Evolutionary conservation across 2,329 filamentous ascomycete species (phyloP), one percentile per base, ranked within the genome.

Genomic region (Fonsecaea pugnacius): DNA sequence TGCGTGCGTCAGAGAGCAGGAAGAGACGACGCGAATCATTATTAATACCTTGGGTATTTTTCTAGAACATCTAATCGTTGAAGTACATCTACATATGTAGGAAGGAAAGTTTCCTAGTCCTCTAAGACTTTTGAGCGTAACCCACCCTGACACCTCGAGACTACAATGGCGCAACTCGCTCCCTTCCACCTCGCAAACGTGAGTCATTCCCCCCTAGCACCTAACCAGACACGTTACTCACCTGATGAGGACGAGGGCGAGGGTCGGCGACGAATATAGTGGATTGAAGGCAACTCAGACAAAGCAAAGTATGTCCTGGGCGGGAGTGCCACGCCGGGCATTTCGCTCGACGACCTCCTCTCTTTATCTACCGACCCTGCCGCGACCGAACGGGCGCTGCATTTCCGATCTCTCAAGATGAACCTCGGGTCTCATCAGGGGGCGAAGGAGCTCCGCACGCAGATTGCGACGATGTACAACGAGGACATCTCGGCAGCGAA

Each of bases 271-370:
- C 18, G 5, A 6, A 24, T 24, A 6, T 48, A 70, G 61, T 70
- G 64, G 62, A 43, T 68, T 18, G 60, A 62, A 33, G 61, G 43
- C n/a, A 46, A 66, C 38, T 56, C 40, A 8, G 21, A 54, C 10
- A 36, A 55, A n/a, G 69, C 67, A 5, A 36, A 38, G 51, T 54
- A 63, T 56, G 55, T 63, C 16, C 58, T 70, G 14, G 69, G 52
- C 12, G 67, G 69, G 4, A 70, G 69, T 40, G 69, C 67, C 4
- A 62, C 69, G 3, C 69, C 69, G 2, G 91, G 89, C 4, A 80
- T 94, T 21, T 92, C 90, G 0, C 78, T 94, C 63, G 83, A 89
- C 24, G 85, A 92, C 54, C 81, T 94, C 2, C 78, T 82, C 7
- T 75, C 76, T 0, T 76, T 94, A 30, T 87, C 80, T 5, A 81